Evolutionary conservation across 257 asterid genomes (phyloP).

Genomic region (Solanum chmielewskii): DNA sequence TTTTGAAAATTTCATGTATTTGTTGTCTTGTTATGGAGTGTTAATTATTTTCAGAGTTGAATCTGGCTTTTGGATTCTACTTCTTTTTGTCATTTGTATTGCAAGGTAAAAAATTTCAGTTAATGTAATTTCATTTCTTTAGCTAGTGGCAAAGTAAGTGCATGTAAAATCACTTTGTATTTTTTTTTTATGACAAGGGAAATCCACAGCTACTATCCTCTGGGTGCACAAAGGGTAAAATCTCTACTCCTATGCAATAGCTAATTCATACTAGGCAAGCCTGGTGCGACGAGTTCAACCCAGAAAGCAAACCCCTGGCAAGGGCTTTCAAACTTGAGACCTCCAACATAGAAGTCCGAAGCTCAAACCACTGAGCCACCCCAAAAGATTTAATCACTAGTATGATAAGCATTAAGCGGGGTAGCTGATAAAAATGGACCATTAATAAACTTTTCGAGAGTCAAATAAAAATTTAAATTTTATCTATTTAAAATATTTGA

Average conservation of each 20-base stretch:
- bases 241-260: too few species aligned
- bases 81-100: background rate
- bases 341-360: too few species aligned
- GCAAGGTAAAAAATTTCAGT: background rate
- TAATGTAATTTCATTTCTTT: background rate
- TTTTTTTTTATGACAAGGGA: too few species aligned
- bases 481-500: too few species aligned
- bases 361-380: too few species aligned
- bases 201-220: accelerated
- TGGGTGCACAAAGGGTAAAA: too few species aligned
- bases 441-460: too few species aligned
- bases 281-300: too few species aligned
- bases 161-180: background rate
- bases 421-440: background rate
- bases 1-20: background rate
- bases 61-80: background rate
- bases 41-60: background rate
- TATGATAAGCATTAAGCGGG: background rate
- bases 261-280: too few species aligned
- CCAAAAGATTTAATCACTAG: background rate
- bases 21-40: background rate
- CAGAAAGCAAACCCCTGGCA: too few species aligned
- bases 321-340: too few species aligned
- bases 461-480: too few species aligned
- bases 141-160: background rate